A percentile compares a stretch with the other conserved stretches of the same genome.
phyloP scores from a whole-genome alignment of 2,329 filamentous ascomycete species.

The Arthrocladium fulminans region DNA sequence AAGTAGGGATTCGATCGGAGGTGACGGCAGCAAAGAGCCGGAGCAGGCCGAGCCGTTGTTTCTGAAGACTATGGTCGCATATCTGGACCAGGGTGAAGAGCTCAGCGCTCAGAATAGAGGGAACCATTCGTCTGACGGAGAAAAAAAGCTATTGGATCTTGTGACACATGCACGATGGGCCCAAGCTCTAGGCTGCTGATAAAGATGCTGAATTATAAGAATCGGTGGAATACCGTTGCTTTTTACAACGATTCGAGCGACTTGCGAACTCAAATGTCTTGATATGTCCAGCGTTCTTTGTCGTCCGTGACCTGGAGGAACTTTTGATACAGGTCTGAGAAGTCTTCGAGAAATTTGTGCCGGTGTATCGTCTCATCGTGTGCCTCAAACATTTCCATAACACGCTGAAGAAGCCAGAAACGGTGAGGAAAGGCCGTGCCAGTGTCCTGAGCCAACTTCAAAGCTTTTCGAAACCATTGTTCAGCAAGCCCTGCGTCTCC shows the following conservation, averaged over 20 bases:
- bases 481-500: neutral
- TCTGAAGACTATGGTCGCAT: no score
- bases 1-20: no score
- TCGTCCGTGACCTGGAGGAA: neutral
- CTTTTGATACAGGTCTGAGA: neutral
- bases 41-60: no score
- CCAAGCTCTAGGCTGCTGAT: no score
- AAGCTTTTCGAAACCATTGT: neutral
- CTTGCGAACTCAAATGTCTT: no score
- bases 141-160: no score
- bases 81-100: no score
- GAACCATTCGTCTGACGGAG: no score
- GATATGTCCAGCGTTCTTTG: neutral
- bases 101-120: no score
- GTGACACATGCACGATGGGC: no score
- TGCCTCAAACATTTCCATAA: neutral
- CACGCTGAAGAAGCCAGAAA: neutral
- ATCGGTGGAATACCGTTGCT: neutral
- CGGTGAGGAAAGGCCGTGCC: neutral
- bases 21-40: no score
- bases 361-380: neutral
- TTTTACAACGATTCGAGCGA: no score
- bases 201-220: neutral
- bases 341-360: neutral
- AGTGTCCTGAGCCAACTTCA: neutral